A percentile compares a stretch with the other conserved stretches of the same genome.
Evolutionary conservation across 2,329 filamentous ascomycete genomes (phyloP).

Genomic region (Ceratocystis variospora): DNA sequence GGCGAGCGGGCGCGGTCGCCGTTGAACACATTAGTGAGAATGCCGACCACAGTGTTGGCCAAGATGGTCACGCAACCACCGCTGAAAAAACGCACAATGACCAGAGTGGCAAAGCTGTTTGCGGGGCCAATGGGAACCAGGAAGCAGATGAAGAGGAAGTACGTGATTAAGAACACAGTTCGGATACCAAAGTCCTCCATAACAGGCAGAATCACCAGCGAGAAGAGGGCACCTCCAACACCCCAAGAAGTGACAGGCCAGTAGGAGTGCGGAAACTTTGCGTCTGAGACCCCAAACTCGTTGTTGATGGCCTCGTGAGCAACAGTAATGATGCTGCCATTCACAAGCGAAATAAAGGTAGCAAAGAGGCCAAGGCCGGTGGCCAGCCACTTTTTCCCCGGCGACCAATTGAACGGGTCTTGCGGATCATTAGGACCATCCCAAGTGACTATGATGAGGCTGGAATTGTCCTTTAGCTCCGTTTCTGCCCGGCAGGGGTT

Average conservation of each 20-base stretch:
- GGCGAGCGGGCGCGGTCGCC: constrained; percentile 22
- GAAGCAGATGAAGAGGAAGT: constrained; percentile 22
- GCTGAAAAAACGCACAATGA: constrained; percentile 23
- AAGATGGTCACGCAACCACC: constrained; percentile 24
- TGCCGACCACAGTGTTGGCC: constrained; percentile 22
- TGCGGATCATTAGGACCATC: constrained; percentile 42
- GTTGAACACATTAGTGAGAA: constrained; percentile 24
- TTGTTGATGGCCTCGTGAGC: constrained; percentile 20
- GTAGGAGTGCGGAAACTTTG: constrained; percentile 17
- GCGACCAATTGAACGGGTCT: constrained; percentile 56
- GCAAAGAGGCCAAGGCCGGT: constrained; percentile 27
- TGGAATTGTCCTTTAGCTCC: constrained; percentile 9
- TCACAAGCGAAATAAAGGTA: constrained; percentile 22
- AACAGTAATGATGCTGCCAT: constrained; percentile 18
- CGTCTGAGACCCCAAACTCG: constrained; percentile 20
- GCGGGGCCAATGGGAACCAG: constrained; percentile 14
- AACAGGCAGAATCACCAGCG: constrained; percentile 29
- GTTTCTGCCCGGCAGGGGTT: background rate
- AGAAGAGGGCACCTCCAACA: constrained; percentile 30
- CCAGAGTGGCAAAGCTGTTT: constrained; percentile 17
- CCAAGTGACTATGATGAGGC: constrained; percentile 40
- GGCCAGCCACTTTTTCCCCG: constrained; percentile 30
- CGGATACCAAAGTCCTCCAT: constrained; percentile 29
- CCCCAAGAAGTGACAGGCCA: constrained; percentile 21
- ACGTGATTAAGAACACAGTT: constrained; percentile 22